phyloP scores from a whole-genome alignment of 441 rosid species.

The Capsella rubella region DNA sequence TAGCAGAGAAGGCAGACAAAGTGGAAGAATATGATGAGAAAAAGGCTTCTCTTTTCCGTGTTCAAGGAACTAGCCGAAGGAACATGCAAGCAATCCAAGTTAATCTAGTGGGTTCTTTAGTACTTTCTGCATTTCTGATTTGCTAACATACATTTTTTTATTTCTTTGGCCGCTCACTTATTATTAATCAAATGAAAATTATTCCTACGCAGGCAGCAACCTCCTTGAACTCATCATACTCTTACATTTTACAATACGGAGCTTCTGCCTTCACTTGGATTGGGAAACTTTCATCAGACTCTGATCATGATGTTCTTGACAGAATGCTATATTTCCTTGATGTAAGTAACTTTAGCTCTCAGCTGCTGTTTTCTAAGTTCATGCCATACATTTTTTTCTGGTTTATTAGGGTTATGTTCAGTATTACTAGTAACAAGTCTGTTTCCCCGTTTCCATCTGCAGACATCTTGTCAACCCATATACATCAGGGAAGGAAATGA shows the following conservation, averaged over 20 bases:
- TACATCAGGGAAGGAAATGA: slow-evolving; percentile 86
- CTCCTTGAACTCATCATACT: slow-evolving; percentile 80
- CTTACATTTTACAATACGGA: slow-evolving; percentile 76
- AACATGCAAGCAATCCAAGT: slow-evolving; percentile 92
- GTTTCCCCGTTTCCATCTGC: slow-evolving; percentile 28
- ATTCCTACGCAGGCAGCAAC: slow-evolving; percentile 63
- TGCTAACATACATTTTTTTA: not conserved
- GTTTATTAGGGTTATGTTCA: slow-evolving; percentile 19
- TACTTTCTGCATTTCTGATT: not conserved
- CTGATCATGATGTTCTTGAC: slow-evolving; percentile 79
- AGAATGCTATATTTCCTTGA: slow-evolving; percentile 75
- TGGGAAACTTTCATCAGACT: slow-evolving; percentile 68
- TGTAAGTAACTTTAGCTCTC: slow-evolving; percentile 46
- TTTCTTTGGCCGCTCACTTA: slow-evolving; percentile 9
- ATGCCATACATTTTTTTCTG: not conserved
- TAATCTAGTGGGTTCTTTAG: slow-evolving; percentile 52
- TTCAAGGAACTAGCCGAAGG: slow-evolving; percentile 70
- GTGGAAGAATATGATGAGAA: slow-evolving; percentile 61
- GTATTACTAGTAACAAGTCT: not conserved
- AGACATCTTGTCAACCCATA: slow-evolving; percentile 79
- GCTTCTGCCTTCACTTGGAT: slow-evolving; percentile 72
- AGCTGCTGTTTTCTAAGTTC: not conserved
- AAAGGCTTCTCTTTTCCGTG: slow-evolving; percentile 69
- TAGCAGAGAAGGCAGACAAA: slow-evolving; percentile 53
- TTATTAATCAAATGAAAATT: slow-evolving; percentile 8